Percentiles rank a stretch among this genome's conserved stretches.
Evolutionary conservation across 768 basidiomycete genomes (phyloP).

Genomic region (Brasilioporus rufonigricans): DNA sequence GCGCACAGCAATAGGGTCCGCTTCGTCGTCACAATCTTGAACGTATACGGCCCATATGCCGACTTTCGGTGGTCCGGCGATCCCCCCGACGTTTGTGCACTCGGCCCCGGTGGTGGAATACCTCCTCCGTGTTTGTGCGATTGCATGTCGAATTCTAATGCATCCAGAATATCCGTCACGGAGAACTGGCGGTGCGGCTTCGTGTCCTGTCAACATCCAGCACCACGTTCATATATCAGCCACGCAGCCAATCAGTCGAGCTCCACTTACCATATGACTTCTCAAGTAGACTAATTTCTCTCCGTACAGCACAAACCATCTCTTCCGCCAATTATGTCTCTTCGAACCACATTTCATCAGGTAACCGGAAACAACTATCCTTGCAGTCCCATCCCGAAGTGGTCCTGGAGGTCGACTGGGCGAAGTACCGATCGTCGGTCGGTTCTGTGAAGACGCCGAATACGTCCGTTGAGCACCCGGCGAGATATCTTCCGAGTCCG

Average conservation of each 20-base stretch:
- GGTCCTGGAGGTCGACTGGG: constrained; percentile 39
- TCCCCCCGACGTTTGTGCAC: constrained; percentile 36
- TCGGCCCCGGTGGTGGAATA: constrained; percentile 30
- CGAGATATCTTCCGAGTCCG: constrained; percentile 74
- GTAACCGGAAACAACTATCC: constrained; percentile 84
- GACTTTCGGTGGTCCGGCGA: constrained; percentile 43
- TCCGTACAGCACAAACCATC: constrained; percentile 94
- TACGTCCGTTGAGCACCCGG: constrained; percentile 43
- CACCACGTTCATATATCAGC: constrained; percentile 6
- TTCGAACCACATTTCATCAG: constrained; percentile 96
- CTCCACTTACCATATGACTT: constrained; percentile 85
- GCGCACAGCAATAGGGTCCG: constrained; percentile 87
- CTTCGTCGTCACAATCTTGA: constrained; percentile 96
- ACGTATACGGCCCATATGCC: constrained; percentile 57
- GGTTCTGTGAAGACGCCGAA: constrained; percentile 46
- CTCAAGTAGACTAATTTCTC: constrained; percentile 86
- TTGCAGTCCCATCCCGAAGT: constrained; percentile 56
- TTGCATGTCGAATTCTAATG: constrained; percentile 80
- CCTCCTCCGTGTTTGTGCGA: constrained; percentile 43
- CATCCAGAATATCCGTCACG: constrained; percentile 84
- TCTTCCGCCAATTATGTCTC: constrained; percentile 91
- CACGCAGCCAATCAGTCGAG: constrained; percentile 9
- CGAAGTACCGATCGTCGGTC: constrained; percentile 39
- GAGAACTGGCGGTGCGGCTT: constrained; percentile 86
- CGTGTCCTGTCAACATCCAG: constrained; percentile 61